Evolutionary conservation across 139 green algal species (phyloP).

Genomic region (Limnomonas spitsbergensis): DNA sequence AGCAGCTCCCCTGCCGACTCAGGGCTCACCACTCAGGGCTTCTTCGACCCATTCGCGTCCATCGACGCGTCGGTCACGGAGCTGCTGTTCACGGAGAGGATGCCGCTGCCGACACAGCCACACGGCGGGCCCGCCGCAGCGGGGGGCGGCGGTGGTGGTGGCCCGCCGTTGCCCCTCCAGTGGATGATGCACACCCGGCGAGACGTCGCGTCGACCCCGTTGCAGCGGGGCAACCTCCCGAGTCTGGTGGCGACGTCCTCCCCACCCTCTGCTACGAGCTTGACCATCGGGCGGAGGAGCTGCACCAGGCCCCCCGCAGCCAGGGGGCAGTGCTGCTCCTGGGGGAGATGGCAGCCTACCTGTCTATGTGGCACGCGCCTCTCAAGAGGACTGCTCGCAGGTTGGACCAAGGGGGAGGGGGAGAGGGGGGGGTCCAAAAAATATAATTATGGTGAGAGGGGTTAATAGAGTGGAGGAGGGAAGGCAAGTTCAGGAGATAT

Average conservation of each 20-base stretch:
- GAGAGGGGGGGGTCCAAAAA: too few species aligned
- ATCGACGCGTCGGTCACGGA: background rate
- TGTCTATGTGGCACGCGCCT: slow-evolving; percentile 26
- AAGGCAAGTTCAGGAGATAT: too few species aligned
- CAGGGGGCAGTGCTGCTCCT: slow-evolving; percentile 42
- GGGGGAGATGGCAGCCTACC: slow-evolving; percentile 43
- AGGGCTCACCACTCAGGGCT: background rate
- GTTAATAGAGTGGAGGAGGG: too few species aligned
- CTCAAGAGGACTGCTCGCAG: too few species aligned
- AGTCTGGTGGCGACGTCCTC: slow-evolving; percentile 7
- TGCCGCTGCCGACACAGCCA: too few species aligned
- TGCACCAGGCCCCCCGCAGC: slow-evolving; percentile 26
- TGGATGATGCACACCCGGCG: background rate
- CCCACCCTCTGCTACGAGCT: slow-evolving; percentile 27
- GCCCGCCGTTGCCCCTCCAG: background rate
- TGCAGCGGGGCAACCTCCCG: background rate
- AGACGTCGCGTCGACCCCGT: background rate
- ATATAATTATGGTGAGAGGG: too few species aligned
- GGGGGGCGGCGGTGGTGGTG: too few species aligned
- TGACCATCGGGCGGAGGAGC: slow-evolving; percentile 23
- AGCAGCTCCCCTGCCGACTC: slow-evolving; percentile 22
- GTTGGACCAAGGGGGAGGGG: too few species aligned
- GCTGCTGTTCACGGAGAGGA: slow-evolving; percentile 30
- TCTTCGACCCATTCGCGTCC: slow-evolving; percentile 39
- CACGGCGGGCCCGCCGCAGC: too few species aligned